A percentile compares a stretch with the other conserved stretches of the same genome.
These are phyloP conservation scores for Cocos nucifera DNA, from an alignment of 176 grass and related monocot genomes.

Conservation along the genomic window DNA sequence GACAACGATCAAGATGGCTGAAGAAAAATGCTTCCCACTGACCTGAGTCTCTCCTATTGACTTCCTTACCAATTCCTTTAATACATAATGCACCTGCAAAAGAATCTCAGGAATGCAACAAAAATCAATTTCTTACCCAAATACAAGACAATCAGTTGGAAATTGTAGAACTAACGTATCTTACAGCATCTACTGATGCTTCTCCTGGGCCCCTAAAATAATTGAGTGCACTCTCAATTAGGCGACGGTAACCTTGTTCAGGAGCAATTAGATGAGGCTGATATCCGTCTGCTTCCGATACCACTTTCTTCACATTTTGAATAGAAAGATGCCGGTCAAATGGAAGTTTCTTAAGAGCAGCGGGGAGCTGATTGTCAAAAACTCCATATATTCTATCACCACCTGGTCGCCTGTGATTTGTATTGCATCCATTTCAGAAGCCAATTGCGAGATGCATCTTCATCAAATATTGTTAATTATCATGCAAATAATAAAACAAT, in stretches of 20 bases:
- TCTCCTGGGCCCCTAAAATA: constrained; percentile 95
- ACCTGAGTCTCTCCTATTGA: constrained; percentile 92
- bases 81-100: constrained; percentile 71
- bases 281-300: constrained; percentile 95
- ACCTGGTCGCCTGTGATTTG: constrained; percentile 59
- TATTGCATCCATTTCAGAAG: too few relatives aligned
- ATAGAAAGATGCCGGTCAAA: constrained; percentile 74
- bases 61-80: constrained; percentile 92
- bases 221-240: constrained; percentile 84
- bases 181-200: constrained; percentile 96
- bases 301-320: constrained; percentile 79
- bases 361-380: constrained; percentile 86
- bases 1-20: background rate
- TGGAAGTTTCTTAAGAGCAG: constrained; percentile 83
- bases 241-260: constrained; percentile 87
- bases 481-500: too few relatives aligned
- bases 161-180: background rate
- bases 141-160: too few relatives aligned
- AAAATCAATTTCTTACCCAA: too few relatives aligned
- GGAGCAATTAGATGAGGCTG: constrained; percentile 97
- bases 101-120: constrained; percentile 9
- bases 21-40: constrained; percentile 7
- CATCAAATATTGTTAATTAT: too few relatives aligned
- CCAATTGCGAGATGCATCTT: too few relatives aligned
- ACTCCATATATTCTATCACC: constrained; percentile 90